Percentiles rank a stretch among this genome's conserved stretches.
phyloP scores from a whole-genome alignment of 192 early-diverging fungal genomes.

The Spizellomyces sp. region DNA sequence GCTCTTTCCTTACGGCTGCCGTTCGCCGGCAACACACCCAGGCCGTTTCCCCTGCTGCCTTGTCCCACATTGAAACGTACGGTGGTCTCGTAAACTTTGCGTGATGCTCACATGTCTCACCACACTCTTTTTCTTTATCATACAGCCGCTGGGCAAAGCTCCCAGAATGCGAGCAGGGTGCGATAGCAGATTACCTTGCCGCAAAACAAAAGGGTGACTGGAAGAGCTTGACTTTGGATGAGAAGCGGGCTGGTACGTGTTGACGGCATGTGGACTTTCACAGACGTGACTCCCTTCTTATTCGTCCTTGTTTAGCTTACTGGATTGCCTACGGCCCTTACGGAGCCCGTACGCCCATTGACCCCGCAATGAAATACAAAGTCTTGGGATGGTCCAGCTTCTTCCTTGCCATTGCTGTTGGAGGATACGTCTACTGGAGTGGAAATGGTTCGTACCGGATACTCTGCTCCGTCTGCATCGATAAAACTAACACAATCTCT shows the following conservation, averaged over 20 bases:
- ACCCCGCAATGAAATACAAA: conserved; percentile 71
- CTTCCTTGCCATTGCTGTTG: conserved; percentile 62
- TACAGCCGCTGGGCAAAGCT: conserved; percentile 66
- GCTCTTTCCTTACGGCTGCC: background rate
- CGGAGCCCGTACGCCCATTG: conserved; percentile 79
- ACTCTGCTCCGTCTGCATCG: no score
- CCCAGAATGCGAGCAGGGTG: conserved; percentile 77
- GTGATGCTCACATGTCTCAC: no score
- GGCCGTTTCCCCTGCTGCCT: conserved; percentile 16
- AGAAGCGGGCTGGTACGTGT: conserved; percentile 88
- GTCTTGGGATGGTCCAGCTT: conserved; percentile 49
- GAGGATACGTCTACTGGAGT: conserved; percentile 41
- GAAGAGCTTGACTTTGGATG: conserved; percentile 86
- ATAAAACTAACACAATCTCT: conserved; percentile 2
- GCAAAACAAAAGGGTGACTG: conserved; percentile 94
- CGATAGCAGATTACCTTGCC: conserved; percentile 76
- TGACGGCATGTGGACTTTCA: background rate
- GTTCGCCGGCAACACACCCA: conserved; percentile 8
- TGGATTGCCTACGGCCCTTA: conserved; percentile 95
- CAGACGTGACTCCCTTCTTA: background rate
- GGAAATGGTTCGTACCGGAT: conserved; percentile 12
- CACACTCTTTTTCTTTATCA: no score
- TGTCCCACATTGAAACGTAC: conserved; percentile 20
- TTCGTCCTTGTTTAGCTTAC: conserved; percentile 61
- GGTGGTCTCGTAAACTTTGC: no score